phyloP scores from a whole-genome alignment of 1,284 basidiomycete species.

The Cerioporus squamosus region DNA sequence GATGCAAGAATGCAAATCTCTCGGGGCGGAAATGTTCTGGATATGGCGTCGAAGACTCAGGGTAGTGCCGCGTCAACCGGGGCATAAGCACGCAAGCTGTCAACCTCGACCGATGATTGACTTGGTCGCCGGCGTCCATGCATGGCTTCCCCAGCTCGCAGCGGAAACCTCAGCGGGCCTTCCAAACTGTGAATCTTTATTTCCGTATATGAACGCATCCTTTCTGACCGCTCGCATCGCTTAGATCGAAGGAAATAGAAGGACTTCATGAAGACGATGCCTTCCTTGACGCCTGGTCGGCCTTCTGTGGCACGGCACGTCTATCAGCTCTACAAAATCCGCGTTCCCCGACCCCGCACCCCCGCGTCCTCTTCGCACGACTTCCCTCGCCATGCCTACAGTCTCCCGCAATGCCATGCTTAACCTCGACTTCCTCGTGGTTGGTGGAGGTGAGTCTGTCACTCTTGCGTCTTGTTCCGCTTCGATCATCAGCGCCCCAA shows the following conservation, averaged over 20 bases:
- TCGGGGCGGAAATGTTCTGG: not conserved
- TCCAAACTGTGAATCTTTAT: not conserved
- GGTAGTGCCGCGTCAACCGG: not conserved
- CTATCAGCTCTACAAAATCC: constrained; percentile 4
- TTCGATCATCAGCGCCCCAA: not conserved
- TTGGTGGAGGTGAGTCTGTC: constrained; percentile 28
- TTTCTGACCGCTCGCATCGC: constrained; percentile 1
- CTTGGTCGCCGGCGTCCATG: constrained; percentile 1
- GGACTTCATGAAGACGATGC: not conserved
- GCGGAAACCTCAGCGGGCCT: too few relatives aligned
- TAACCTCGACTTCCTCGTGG: constrained; percentile 26
- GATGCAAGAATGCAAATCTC: constrained; percentile 1
- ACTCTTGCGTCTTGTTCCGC: not conserved
- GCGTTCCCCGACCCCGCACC: not conserved
- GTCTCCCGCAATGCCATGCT: constrained; percentile 17
- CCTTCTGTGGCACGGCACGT: constrained; percentile 5
- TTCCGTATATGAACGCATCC: constrained; percentile 7
- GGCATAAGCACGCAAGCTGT: constrained; percentile 2
- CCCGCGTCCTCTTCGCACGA: not conserved
- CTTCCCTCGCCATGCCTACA: constrained; percentile 17
- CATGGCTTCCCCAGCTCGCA: not conserved
- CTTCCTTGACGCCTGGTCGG: constrained; percentile 2
- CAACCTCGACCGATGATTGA: not conserved
- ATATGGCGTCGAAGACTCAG: too few relatives aligned
- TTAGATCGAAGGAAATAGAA: constrained; percentile 3